Evolutionary conservation across 306 rosid genomes (phyloP).

Genomic region (Potentilla sterilis): DNA sequence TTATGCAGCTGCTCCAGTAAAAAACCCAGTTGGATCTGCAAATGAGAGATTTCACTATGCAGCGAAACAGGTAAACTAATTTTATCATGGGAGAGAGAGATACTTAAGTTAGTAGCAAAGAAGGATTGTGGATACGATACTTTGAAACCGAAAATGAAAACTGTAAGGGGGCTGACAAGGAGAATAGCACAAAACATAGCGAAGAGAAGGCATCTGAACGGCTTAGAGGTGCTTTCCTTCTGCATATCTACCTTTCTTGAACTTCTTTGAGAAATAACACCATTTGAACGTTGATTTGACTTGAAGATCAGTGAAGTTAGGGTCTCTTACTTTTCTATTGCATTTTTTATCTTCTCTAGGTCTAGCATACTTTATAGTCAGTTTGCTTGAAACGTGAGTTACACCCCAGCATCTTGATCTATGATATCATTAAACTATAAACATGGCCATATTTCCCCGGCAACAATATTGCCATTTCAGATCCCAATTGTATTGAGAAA

Average conservation of each 20-base stretch:
- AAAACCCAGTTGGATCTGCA: conserved; percentile 18
- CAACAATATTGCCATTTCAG: neutral
- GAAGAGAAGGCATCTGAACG: conserved; percentile 14
- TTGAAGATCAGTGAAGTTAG: neutral
- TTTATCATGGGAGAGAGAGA: neutral
- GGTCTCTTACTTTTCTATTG: conserved; percentile 3
- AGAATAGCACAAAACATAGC: conserved; percentile 14
- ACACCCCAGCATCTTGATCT: conserved; percentile 8
- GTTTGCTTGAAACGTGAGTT: neutral
- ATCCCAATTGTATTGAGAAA: neutral
- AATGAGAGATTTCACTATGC: conserved; percentile 5
- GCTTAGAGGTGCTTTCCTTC: neutral
- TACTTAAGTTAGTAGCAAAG: neutral
- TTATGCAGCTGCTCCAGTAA: conserved; percentile 23
- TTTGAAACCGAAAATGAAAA: conserved; percentile 12
- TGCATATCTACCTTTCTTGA: conserved; percentile 9
- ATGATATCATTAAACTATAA: neutral
- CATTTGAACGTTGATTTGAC: neutral
- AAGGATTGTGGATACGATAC: neutral
- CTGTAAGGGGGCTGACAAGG: conserved; percentile 19
- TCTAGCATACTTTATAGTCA: neutral
- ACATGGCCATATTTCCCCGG: neutral
- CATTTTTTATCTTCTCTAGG: neutral
- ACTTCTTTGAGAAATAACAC: neutral
- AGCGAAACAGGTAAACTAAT: conserved; percentile 8